Evolutionary conservation across 73 alveolate genomes (phyloP), one percentile per base, ranked within the genome.

Genomic region (Paramecium bursaria): DNA sequence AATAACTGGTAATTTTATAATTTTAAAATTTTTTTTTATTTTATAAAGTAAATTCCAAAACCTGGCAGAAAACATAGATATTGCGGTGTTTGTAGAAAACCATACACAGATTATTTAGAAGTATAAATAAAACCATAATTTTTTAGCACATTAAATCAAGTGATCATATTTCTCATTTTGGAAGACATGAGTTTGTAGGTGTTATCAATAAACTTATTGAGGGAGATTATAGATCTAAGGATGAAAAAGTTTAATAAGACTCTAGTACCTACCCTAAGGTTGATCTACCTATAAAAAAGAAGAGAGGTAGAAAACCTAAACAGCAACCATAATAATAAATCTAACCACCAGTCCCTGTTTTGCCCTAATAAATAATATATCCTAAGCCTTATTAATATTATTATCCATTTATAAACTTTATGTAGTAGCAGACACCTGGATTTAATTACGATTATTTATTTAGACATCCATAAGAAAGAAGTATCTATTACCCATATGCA

Each of bases 21-120:
- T n/a, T n/a, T n/a, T n/a, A n/a, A n/a, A n/a, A n/a, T n/a, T n/a
- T n/a, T n/a, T 35, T 67, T 67, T 2, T 19, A 1, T 4, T 67
- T 39, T 30, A n/a, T 67, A 21, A 25, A 67, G 82, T 67, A 67
- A 33, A 42, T 67, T 5, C 82, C 82, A 7, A 67, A 67, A 67
- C 82, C 82, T 2, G 82, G 82, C 0, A 42, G 82, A 13, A 67
- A 67, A 21, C 82, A 67, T 19, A 67, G 82, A 42, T 67, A 67
- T 42, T 67, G 82, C 44, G 82, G 82, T 21, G 82, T 67, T 4
- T 67, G 82, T 67, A 42, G 82, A 25, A 67, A 67, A 39, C 82
- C 82, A 11, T 67, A 67, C 44, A 21, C 2, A 14, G 82, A 67
- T 67, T 67, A 67, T 67, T 67, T 67, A 15, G 82, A 67, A 39